phyloP scores from a whole-genome alignment of 2,329 filamentous ascomycete genomes.

The Penicillium decumbens region DNA sequence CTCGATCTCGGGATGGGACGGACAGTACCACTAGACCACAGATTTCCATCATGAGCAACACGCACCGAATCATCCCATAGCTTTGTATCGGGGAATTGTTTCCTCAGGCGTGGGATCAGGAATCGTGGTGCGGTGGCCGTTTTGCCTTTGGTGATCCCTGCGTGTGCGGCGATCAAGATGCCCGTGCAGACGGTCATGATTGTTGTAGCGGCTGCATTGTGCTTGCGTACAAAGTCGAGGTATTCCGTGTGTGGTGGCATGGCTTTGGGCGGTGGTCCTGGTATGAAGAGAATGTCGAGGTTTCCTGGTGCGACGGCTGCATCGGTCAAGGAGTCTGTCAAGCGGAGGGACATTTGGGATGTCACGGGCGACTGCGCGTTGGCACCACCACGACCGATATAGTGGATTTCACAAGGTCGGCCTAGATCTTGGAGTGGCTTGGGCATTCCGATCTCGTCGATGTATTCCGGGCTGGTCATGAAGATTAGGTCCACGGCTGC shows the following conservation, averaged over 20 bases:
- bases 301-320: constrained; percentile 32
- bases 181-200: constrained; percentile 29
- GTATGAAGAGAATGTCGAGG: constrained; percentile 37
- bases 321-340: constrained; percentile 28
- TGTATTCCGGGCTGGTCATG: constrained; percentile 31
- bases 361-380: constrained; percentile 20
- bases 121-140: constrained; percentile 22
- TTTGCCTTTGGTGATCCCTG: constrained; percentile 21
- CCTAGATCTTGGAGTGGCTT: constrained; percentile 25
- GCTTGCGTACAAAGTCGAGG: constrained; percentile 30
- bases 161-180: constrained; percentile 18
- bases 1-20: neutral
- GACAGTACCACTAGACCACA: constrained; percentile 24
- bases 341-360: constrained; percentile 25
- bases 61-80: constrained; percentile 21
- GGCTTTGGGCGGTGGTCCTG: constrained; percentile 33
- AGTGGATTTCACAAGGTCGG: constrained; percentile 27
- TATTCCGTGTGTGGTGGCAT: constrained; percentile 26
- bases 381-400: constrained; percentile 25
- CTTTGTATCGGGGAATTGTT: constrained; percentile 22
- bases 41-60: constrained; percentile 21
- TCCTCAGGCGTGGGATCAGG: constrained; percentile 20
- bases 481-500: constrained; percentile 37
- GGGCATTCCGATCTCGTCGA: constrained; percentile 31
- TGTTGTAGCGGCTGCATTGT: constrained; percentile 26